Base-by-base conservation (phyloP, 208 protist genomes). In the Tritrichomonas foetus region DNA sequence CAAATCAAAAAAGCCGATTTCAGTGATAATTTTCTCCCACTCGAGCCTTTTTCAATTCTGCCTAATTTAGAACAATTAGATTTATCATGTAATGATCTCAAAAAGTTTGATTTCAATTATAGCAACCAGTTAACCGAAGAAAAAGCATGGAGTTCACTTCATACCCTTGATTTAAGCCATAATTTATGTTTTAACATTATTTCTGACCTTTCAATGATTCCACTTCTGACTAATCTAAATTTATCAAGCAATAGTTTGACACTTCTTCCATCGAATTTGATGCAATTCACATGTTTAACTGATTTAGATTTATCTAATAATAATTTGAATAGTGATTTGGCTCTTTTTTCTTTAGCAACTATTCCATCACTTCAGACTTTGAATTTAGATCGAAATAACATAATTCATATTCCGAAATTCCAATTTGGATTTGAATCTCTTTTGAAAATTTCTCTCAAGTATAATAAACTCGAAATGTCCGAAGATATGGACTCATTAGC, bases 221-320 rank as follows among this genome's bases (percentile, higher is more conserved):
- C 78, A 9, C 47, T 47, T 22, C 44, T 89, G 0, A 57, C 78
- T 20, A 89, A 44, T 39, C 16, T 89, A 27, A 57, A 89, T 89
- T 33, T 89, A 13, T 89, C 78, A 57, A 22, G 33, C 20, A 89
- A 89, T 47, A 41, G 14, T 57, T 22, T 89, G 5, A 41, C 78
- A 89, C 39, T 22, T n/a, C 47, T 89, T 53, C 78, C 78, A 61
- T 89, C 78, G 11, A 89, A 89, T 89, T 39, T 89, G 22, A 89
- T 89, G 41, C 30, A 89, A 22, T 89, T 89, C 57, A 89, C 47
- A 41, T 89, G 47, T 20, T 27, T 89, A 33, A 89, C 78, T 33
- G 57, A 25, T 57, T n/a, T 89, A 11, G 47, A 89, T 89, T 57
- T 89, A 27, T 47, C 78, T 22, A 49, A 36, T 39, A 89, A 89